Base-by-base conservation (phyloP, 2,329 filamentous ascomycete species). In the Talaromyces pinophilus region DNA sequence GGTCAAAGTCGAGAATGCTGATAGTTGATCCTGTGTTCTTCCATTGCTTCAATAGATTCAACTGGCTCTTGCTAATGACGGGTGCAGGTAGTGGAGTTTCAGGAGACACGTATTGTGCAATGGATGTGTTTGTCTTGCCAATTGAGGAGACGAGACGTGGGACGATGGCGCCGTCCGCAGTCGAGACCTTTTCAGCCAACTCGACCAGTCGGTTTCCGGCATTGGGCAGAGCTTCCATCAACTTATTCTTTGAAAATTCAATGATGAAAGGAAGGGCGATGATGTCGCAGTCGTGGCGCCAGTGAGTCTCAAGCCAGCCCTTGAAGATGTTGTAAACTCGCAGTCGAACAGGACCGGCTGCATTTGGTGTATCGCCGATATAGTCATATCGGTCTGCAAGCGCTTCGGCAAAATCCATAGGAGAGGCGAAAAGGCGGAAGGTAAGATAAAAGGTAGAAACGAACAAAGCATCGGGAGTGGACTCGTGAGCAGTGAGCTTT, bases 291-390 rank as follows among this genome's bases (percentile, higher is more conserved):
- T 92, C 88, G 69, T 92, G 88, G 59, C 91, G 88, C 94, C 95
- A 99, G 78, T 99, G 93, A 6, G 91, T 95, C 80, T 98, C 95
- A 22, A 99, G 83, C 95, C 95, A 99, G 50, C 92, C 91, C 79
- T 99, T 99, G 84, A 99, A 92, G 65, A 93, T 90, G 76, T 99
- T 98, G 82, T 96, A 98, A 1, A 98, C 92, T 62, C 95, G 88
- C 59, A 99, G 82, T 61, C 93, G 89, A 25, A 98, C 94, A 0
- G 94, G 92, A 2, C 85, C 86, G 25, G 93, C 89, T 69, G 93
- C 86, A 67, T 88, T 86, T 25, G 88, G 87, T 59, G 89, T 91
- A 67, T 95, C 90, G 13, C 88, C 90, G 44, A 97, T 90, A 72
- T 97, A 97, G 67, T 97, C 92, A 77, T 96, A 99, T 35, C 96